phyloP scores from a whole-genome alignment of 352 stramenopile species.

The Globisporangium lucens region DNA sequence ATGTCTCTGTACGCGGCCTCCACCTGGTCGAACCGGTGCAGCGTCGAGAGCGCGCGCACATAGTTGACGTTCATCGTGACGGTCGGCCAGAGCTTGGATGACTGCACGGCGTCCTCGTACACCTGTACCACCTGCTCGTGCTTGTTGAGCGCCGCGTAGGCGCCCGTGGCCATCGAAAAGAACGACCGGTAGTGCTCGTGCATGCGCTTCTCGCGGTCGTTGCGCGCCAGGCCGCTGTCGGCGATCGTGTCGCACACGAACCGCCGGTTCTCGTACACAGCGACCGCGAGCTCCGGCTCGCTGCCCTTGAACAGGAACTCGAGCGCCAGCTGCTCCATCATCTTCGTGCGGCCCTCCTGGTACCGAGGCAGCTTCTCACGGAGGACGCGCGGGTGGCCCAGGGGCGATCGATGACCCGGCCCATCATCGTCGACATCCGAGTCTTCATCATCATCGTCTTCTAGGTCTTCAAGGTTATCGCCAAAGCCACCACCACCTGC shows the following conservation, averaged over 20 bases:
- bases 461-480: neutral
- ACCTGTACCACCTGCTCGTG: conserved; percentile 10
- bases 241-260: conserved; percentile 1
- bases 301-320: conserved; percentile 11
- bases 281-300: conserved; percentile 11
- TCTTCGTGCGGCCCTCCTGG: conserved; percentile 13
- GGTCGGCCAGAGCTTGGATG: conserved; percentile 12
- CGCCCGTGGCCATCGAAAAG: conserved; percentile 17
- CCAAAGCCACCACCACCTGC: neutral
- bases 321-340: conserved; percentile 18
- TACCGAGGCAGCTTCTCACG: conserved; percentile 6
- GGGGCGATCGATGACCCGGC: neutral
- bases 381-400: neutral
- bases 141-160: conserved; percentile 10
- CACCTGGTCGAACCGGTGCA: conserved; percentile 4
- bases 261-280: conserved; percentile 17
- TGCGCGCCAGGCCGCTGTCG: conserved; percentile 7
- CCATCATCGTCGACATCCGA: neutral
- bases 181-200: conserved; percentile 17
- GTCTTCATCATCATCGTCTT: neutral
- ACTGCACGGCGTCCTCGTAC: conserved; percentile 10
- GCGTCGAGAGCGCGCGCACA: conserved; percentile 13
- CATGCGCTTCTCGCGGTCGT: conserved; percentile 15
- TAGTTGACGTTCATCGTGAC: conserved; percentile 21
- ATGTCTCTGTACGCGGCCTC: conserved; percentile 7